Evolutionary conservation across 176 grass and related monocot genomes (phyloP), one percentile per base, ranked within the genome.

Genomic region (Oryza glaberrima): DNA sequence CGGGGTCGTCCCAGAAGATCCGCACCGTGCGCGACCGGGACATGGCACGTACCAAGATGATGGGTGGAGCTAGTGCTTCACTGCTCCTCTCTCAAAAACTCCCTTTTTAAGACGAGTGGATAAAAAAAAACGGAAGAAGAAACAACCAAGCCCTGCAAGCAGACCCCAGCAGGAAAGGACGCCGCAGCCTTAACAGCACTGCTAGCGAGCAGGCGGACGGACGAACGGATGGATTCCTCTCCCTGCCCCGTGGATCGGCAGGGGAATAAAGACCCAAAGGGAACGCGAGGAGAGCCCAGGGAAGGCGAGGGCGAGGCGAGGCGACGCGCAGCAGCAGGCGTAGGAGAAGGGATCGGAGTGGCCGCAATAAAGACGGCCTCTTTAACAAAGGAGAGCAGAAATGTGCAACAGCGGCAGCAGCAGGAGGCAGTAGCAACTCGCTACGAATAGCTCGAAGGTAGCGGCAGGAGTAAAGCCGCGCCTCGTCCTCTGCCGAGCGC

Each of bases 1-100:
- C 96, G 2, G 96, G 96, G 84, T 98, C 96, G 52, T 88, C 88
- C 96, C 96, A 98, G 52, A 87, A 81, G 88, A 98, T 94, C 15
- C 93, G 76, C 83, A 98, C 68, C 35, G 87, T 95, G 47, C 93
- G 88, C 65, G 85, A 77, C 76, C 80, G 94, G 58, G 85, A 87
- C 96, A 98, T 95, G 82, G 69, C 71, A 28, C 66, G 86, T 40
- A 13, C 23, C 10, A 61, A 41, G 58, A 63, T 23, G n/a, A 7
- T 63, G 2, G 2, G 58, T 63, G n/a, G 19, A 22, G 19, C n/a
- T 63, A 63, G 9, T 63, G n/a, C n/a, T 5, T 19, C 73, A 17
- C 32, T 67, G 0, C 20, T 2, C 11, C 36, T 65, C 28, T 30
- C 65, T 23, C 28, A 51, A 52, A 48, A 76, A 23, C 58, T 23